Percentiles rank a stretch among this genome's conserved stretches.
phyloP scores from a whole-genome alignment of 495 filamentous ascomycete species.

The Penicillium ucsense region DNA sequence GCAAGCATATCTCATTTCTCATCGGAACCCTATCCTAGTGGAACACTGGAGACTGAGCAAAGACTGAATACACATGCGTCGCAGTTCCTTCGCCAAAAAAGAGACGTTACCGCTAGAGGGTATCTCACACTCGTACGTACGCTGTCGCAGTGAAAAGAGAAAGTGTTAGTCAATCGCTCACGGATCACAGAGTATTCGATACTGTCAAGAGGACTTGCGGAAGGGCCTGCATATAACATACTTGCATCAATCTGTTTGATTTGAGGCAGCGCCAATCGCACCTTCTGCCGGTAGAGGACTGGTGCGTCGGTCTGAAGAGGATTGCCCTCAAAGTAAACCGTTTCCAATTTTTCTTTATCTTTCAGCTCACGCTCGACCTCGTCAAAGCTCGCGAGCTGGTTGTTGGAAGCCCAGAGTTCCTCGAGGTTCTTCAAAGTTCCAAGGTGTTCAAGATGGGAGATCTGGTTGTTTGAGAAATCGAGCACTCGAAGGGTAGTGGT shows the following conservation, averaged over 20 bases:
- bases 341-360: constrained; percentile 70
- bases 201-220: background rate
- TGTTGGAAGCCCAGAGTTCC: constrained; percentile 93
- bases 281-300: constrained; percentile 85
- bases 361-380: constrained; percentile 75
- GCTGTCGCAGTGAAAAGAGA: constrained; percentile 8
- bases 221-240: constrained; percentile 41
- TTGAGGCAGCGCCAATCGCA: constrained; percentile 76
- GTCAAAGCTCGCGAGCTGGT: constrained; percentile 64
- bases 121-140: constrained; percentile 20
- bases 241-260: constrained; percentile 93
- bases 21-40: background rate
- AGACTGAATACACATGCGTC: background rate
- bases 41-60: background rate
- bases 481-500: constrained; percentile 65
- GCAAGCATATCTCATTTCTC: constrained; percentile 2
- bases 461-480: constrained; percentile 85
- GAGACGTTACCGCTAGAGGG: background rate
- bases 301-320: constrained; percentile 69
- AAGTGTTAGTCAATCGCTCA: background rate
- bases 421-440: constrained; percentile 60
- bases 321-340: constrained; percentile 97
- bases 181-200: too few relatives aligned
- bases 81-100: too few relatives aligned
- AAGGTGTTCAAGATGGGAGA: constrained; percentile 66